A percentile compares a stretch with the other conserved stretches of the same genome.
phyloP scores from a whole-genome alignment of 495 filamentous ascomycete species.

The Penicillium macrosclerotiorum region DNA sequence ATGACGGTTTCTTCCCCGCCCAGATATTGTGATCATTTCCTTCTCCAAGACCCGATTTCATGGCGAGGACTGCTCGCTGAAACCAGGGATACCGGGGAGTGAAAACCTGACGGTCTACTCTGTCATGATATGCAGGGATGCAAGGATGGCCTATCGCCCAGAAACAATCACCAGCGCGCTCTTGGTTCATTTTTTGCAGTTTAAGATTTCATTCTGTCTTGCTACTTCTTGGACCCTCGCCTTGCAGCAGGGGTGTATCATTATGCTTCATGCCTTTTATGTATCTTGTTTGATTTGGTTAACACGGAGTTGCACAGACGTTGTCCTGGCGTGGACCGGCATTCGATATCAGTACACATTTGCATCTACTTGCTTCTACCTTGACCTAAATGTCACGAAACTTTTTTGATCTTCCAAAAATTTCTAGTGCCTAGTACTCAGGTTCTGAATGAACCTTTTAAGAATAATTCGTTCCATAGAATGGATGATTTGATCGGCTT shows the following conservation, averaged over 20 bases:
- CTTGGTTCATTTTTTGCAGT: neutral
- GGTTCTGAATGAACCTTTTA: no score
- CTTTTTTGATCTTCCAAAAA: neutral
- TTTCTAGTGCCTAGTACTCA: no score
- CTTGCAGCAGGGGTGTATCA: conserved; percentile 16
- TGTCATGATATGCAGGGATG: conserved; percentile 1
- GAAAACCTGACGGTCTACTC: conserved; percentile 2
- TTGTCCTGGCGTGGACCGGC: conserved; percentile 17
- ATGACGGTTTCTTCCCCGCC: no score
- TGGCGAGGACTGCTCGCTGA: conserved; percentile 8
- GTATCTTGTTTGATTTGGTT: conserved; percentile 6
- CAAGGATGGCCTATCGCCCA: neutral
- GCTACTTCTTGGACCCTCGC: conserved; percentile 7
- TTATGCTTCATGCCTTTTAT: conserved; percentile 4
- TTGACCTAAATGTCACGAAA: conserved; percentile 7
- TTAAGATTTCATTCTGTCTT: neutral
- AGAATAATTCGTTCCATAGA: neutral
- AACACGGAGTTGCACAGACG: conserved; percentile 21
- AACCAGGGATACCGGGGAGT: conserved; percentile 7
- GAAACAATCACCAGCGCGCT: neutral
- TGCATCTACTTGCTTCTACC: conserved; percentile 14
- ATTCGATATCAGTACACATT: conserved; percentile 15
- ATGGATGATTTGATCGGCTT: no score
- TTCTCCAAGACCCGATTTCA: conserved; percentile 2
- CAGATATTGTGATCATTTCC: no score